Evolutionary conservation across 2,329 filamentous ascomycete species (phyloP), one percentile per base, ranked within the genome.

Genomic region (Ophiosphaerella herpotricha): DNA sequence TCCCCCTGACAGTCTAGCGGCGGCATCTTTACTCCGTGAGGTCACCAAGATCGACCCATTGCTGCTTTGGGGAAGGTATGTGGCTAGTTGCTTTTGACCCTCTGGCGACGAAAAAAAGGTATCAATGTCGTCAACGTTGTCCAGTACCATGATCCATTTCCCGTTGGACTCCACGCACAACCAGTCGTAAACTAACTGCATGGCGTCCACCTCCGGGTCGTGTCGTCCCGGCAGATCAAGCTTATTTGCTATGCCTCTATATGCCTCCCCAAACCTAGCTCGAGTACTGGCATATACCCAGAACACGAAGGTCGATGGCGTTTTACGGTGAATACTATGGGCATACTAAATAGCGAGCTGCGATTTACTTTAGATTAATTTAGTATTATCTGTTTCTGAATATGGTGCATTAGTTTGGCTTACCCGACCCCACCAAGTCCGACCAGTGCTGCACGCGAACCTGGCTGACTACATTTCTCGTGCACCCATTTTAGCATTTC

Each of bases 381-480:
- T 24, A 50, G 46, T 37, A 21, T 37, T 13, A 35, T 43, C 21
- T 24, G 37, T 9, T 7, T 26, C 14, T 5, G 26, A 29, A n/a
- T 16, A 40, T n/a, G 14, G 26, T 33, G 16, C 11, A 16, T 3
- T 14, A 2, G 9, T 29, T 29, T 35, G 35, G 39, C 38, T 38
- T 31, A 56, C 53, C 49, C 66, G 14, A 70, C 60, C 8, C 65
- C 65, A 35, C 51, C 54, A 37, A 60, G 56, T 24, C 69, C 68
- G 8, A 70, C 64, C 16, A 72, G 66, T 36, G 66, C 68, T 8
- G 59, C 55, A 14, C 64, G 52, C 34, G 61, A 61, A 18, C 53
- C 61, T 35, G 55, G 56, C 36, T 71, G 1, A 74, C 59, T 16
- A 63, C 72, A 68, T 71, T 70, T 54, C 43, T 64, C 33, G 36